Evolutionary conservation across 352 stramenopile species (phyloP).

Genomic region (Stephanocyclus meneghinianus): DNA sequence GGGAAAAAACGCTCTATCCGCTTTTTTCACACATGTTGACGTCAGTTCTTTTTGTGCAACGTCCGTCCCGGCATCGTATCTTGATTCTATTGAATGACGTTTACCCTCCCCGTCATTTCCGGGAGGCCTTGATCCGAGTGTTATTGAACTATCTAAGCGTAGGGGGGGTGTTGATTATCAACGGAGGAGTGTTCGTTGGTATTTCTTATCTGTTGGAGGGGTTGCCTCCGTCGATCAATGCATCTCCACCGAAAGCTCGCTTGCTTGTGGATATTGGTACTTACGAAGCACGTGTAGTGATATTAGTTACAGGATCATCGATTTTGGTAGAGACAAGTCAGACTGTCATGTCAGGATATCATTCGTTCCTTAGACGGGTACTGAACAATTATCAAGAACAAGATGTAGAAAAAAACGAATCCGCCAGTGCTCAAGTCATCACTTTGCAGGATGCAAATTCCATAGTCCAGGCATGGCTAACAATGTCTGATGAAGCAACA

Average conservation of each 20-base stretch:
- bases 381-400: slow-evolving; percentile 36
- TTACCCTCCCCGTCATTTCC: slow-evolving; percentile 29
- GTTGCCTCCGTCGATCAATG: slow-evolving; percentile 5
- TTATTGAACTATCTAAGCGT: slow-evolving; percentile 42
- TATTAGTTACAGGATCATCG: slow-evolving; percentile 29
- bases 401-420: neutral
- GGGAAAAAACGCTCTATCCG: slow-evolving; percentile 46
- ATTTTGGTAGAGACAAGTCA: slow-evolving; percentile 39
- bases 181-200: slow-evolving; percentile 30
- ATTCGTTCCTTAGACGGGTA: slow-evolving; percentile 35
- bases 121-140: slow-evolving; percentile 38
- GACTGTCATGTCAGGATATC: slow-evolving; percentile 32
- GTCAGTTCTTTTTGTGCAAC: slow-evolving; percentile 48
- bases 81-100: slow-evolving; percentile 39
- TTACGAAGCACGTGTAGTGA: slow-evolving; percentile 35
- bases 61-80: slow-evolving; percentile 46
- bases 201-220: slow-evolving; percentile 44
- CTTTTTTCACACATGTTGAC: slow-evolving; percentile 47
- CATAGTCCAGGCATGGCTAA: slow-evolving; percentile 33
- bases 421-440: neutral
- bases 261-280: slow-evolving; percentile 48
- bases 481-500: slow-evolving; percentile 7
- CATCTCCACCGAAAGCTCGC: slow-evolving; percentile 24
- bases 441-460: slow-evolving; percentile 47
- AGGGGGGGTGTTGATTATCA: slow-evolving; percentile 36